These are phyloP conservation scores for Graphium sp. DNA, from an alignment of 2,329 filamentous ascomycete species.

Conservation along the genomic window DNA sequence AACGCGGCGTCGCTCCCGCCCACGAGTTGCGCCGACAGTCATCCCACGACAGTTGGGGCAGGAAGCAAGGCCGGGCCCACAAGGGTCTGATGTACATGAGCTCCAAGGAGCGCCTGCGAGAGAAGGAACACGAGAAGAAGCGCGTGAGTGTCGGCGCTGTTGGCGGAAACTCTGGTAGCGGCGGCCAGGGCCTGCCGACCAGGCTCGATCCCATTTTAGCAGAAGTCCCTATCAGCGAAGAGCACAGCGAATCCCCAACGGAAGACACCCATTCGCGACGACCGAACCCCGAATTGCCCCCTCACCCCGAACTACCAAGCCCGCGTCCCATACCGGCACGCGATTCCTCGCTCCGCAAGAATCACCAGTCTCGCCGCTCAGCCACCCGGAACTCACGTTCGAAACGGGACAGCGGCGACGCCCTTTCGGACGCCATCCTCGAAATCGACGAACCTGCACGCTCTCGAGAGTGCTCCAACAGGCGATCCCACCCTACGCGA, in stretches of 20 bases:
- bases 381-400: constrained; percentile 30
- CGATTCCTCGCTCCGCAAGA: constrained; percentile 51
- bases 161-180: constrained; percentile 17
- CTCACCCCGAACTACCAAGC: constrained; percentile 10
- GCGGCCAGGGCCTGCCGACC: constrained; percentile 9
- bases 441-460: constrained; percentile 19
- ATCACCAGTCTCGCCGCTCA: constrained; percentile 32
- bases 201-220: constrained; percentile 31
- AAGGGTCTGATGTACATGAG: constrained; percentile 57
- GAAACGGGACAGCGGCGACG: constrained; percentile 22
- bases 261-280: constrained; percentile 7
- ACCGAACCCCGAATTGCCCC: constrained; percentile 11
- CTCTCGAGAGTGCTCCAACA: not conserved
- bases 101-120: constrained; percentile 49
- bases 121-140: constrained; percentile 45
- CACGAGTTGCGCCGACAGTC: constrained; percentile 32
- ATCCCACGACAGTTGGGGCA: constrained; percentile 47
- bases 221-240: constrained; percentile 38
- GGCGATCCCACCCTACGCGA: too few species aligned
- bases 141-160: constrained; percentile 25
- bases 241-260: constrained; percentile 18
- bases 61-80: constrained; percentile 31
- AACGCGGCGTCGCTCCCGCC: constrained; percentile 30
- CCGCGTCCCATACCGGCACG: constrained; percentile 44
- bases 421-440: constrained; percentile 20